Evolutionary conservation across 1,284 basidiomycete species (phyloP), one percentile per base, ranked within the genome.

Genomic region (Microbotryum saponariae): DNA sequence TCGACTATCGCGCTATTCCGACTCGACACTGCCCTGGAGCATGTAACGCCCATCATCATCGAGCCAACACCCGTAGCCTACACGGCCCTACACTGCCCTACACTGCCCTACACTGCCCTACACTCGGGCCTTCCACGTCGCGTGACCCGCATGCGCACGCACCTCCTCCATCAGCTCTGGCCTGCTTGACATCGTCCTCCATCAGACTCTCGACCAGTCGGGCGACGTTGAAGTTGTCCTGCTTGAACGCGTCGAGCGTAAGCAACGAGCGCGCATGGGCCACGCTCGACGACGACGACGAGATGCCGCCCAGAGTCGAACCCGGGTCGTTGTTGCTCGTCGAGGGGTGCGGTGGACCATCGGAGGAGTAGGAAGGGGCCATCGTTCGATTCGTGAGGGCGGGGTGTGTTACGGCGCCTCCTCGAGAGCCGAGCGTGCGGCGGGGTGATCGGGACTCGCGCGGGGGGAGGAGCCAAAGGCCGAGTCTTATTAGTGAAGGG

Each of bases 201-300:
- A 70, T 72, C 46, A 72, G 60, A 6, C 53, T 33, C 8, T 63
- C 60, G 48, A 72, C 70, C 48, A 72, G 66, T 7, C 46, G 45
- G 4, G 58, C 33, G 44, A 72, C 71, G 51, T 71, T 67, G 58
- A 72, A 72, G 23, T 63, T 51, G 16, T 64, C 47, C 9, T 61
- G 55, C 54, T 67, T 61, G 56, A 72, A 72, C 37, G 66, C 66
- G 23, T 63, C 66, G 55, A 72, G 66, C 55, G 65, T 62, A 55
- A 70, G 45, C 46, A 49, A n/a, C 14, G 21, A n/a, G 21, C 27
- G 29, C 27, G 27, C 31, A 14, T n/a, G 51, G 18, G 29, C 10
- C 12, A 37, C 23, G 51, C 51, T 53, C 21, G 27, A 27, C 27
- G 27, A 6, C 27, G 27, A 14, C 48, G 14, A 27, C 51, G 51